Conservation (phyloP, 306 rosid genomes). For the Clitoria ternatea region DNA sequence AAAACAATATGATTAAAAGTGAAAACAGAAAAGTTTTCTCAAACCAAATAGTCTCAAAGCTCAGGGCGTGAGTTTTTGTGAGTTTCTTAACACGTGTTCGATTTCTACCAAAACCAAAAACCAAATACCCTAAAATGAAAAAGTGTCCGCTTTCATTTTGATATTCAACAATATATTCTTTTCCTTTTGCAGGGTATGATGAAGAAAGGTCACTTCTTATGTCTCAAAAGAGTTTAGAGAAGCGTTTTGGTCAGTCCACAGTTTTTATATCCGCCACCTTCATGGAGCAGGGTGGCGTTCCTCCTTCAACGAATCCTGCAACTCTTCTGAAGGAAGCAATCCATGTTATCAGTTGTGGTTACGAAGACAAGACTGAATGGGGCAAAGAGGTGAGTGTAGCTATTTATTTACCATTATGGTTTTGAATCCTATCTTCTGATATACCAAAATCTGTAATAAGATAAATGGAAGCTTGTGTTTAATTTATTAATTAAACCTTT, state of each 20-base stretch:
- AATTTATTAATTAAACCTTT: conserved; percentile 12
- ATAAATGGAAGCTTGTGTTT: conserved; percentile 9
- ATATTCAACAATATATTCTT: neutral
- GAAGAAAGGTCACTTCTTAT: conserved; percentile 92
- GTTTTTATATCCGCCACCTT: conserved; percentile 96
- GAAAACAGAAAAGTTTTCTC: no score
- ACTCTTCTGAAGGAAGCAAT: conserved; percentile 98
- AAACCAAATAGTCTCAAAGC: no score
- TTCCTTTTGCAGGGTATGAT: conserved; percentile 71
- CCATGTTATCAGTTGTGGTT: conserved; percentile 98
- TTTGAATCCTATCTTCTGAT: neutral
- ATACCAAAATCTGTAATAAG: neutral
- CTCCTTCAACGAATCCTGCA: conserved; percentile 93
- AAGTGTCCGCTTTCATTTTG: no score
- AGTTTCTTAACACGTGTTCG: neutral
- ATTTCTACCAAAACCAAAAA: no score
- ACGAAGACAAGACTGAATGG: conserved; percentile 98
- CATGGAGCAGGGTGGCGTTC: conserved; percentile 98
- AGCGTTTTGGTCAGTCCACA: conserved; percentile 98
- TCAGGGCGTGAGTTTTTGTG: no score
- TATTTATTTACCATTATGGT: conserved; percentile 5
- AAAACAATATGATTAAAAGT: no score
- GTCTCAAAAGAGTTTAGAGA: conserved; percentile 94
- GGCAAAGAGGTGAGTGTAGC: conserved; percentile 80
- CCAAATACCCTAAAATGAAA: no score